Evolutionary conservation across 2,329 filamentous ascomycete genomes (phyloP), one percentile per base, ranked within the genome.

Genomic region (Myriangium duriaei): DNA sequence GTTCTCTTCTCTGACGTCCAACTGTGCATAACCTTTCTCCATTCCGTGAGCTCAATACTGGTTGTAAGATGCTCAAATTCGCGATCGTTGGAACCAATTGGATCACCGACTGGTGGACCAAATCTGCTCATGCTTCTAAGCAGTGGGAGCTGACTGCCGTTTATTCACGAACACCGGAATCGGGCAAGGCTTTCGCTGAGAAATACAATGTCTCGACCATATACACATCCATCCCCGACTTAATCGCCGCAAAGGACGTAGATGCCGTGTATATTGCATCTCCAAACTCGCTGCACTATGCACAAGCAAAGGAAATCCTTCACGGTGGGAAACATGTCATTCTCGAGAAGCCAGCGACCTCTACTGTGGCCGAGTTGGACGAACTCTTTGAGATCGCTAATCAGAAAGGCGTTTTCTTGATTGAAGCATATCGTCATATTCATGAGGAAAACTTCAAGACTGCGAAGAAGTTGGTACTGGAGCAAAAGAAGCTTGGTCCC

Each of bases 351-450:
- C 65, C 65, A 4, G 59, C 62, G 0, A 64, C 63, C 16, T 60
- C 56, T 15, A 68, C 59, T 1, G 46, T 53, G 16, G 44, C 48
- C 2, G 62, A 68, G 44, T 54, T 67, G 3, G 56, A 64, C 24
- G 52, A 60, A 17, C 50, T 68, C 10, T 65, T 66, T 50, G 44
- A 47, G 11, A 49, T 61, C 11, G 62, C 64, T 1, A 53, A 60
- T 30, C 49, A 53, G 26, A 57, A 65, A 14, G 50, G 53, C 11
- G 55, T 66, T 7, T 60, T 62, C 42, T 48, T 68, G 11, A 57
- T 69, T 40, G 65, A 69, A 51, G 65, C 65, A 11, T 67, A 58
- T 54, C 54, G 65, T 24, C 65, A 69, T 47, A 60, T 68, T 34
- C 65, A 67, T 51, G 65, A 68, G 51, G 52, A 55, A 30, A 68